Percentiles rank a stretch among this genome's conserved stretches.
These are phyloP conservation scores for Lumnitzera racemosa DNA, from an alignment of 345 rosid species.

Conservation along the genomic window DNA sequence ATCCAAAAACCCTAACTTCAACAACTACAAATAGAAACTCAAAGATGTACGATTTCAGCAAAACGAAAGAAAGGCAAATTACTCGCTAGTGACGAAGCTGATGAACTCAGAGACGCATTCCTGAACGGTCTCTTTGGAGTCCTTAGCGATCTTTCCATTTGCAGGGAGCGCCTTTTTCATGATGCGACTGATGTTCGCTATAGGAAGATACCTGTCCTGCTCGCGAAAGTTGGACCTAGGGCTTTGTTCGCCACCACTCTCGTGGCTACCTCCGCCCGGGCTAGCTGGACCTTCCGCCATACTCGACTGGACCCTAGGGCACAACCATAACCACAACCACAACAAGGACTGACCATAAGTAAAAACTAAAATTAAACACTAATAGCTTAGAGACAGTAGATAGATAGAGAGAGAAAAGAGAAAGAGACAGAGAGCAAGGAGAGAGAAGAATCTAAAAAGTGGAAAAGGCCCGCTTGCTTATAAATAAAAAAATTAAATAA, in stretches of 20 bases:
- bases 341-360: background rate
- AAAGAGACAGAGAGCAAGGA: background rate
- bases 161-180: conserved; percentile 82
- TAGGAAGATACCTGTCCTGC: conserved; percentile 78
- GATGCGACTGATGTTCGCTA: conserved; percentile 79
- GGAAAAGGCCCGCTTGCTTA: background rate
- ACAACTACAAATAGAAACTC: background rate
- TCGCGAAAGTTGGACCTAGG: conserved; percentile 73
- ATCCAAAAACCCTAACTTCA: background rate
- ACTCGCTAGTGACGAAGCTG: conserved; percentile 94
- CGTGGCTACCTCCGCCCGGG: conserved; percentile 59
- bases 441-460: background rate
- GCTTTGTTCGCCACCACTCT: conserved; percentile 74
- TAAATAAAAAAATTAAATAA: background rate
- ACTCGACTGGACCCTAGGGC: conserved; percentile 29
- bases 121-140: conserved; percentile 79
- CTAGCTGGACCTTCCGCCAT: conserved; percentile 44
- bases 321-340: background rate
- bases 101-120: conserved; percentile 89
- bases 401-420: conserved; percentile 1
- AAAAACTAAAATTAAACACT: background rate
- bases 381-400: background rate
- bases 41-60: too few relatives aligned
- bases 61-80: background rate
- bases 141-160: conserved; percentile 83